These are phyloP conservation scores for Salix koriyanagi DNA, from an alignment of 345 rosid genomes.

Conservation along the genomic window DNA sequence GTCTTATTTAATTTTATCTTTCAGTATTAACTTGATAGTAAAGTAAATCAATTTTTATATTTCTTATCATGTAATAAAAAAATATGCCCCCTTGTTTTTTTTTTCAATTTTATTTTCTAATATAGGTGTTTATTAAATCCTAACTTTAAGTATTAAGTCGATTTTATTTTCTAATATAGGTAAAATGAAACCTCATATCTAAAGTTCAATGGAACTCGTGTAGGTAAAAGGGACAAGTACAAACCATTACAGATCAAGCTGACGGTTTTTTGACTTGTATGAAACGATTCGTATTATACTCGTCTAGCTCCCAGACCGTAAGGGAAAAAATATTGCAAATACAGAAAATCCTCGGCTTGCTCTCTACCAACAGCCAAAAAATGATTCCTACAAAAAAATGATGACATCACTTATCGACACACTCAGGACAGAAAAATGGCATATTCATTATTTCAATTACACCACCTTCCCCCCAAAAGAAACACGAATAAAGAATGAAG, in stretches of 20 bases:
- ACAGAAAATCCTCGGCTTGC: conserved; percentile 36
- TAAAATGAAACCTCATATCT: background rate
- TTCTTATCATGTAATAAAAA: too few species aligned
- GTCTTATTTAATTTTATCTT: too few species aligned
- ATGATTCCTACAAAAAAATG: conserved; percentile 29
- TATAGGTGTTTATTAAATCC: too few species aligned
- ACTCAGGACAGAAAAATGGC: conserved; percentile 11
- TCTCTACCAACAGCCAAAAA: conserved; percentile 30
- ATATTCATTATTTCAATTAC: conserved; percentile 31
- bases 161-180: too few species aligned
- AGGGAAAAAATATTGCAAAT: conserved; percentile 25
- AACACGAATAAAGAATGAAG: conserved; percentile 12
- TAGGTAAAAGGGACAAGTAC: background rate
- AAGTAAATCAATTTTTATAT: too few species aligned
- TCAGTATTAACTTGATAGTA: too few species aligned
- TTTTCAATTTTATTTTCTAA: too few species aligned
- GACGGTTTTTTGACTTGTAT: conserved; percentile 2
- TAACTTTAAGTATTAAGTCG: too few species aligned
- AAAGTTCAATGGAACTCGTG: background rate
- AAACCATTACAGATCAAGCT: background rate
- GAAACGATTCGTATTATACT: conserved; percentile 11
- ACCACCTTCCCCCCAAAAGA: conserved; percentile 19
- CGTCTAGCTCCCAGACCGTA: conserved; percentile 22
- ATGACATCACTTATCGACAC: conserved; percentile 44
- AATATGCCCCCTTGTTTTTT: too few species aligned